phyloP scores from a whole-genome alignment of 2,329 filamentous ascomycete species.

The Boeremia exigua region DNA sequence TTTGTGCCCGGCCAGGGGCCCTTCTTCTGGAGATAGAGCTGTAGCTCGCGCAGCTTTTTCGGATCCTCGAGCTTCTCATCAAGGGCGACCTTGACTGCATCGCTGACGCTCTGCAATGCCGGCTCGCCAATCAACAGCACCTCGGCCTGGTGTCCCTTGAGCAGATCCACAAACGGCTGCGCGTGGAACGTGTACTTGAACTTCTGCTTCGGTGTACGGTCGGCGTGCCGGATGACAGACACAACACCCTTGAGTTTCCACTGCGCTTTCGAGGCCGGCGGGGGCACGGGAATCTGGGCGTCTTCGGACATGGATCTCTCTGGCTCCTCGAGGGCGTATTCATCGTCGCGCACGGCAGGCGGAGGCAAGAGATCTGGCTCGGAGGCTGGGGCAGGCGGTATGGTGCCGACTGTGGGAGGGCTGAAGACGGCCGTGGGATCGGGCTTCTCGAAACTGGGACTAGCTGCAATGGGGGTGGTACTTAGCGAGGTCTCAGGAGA shows the following conservation, averaged over 20 bases:
- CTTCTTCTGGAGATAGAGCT: conserved; percentile 89
- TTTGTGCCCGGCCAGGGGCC: conserved; percentile 95
- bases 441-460: conserved; percentile 51
- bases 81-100: conserved; percentile 83
- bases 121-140: conserved; percentile 92
- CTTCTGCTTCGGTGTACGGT: conserved; percentile 97
- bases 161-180: conserved; percentile 89
- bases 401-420: conserved; percentile 18
- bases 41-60: conserved; percentile 82
- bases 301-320: conserved; percentile 43
- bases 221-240: conserved; percentile 92
- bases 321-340: conserved; percentile 27
- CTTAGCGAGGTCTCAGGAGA: conserved; percentile 55
- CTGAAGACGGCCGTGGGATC: conserved; percentile 28
- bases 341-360: conserved; percentile 34
- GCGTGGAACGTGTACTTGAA: conserved; percentile 99
- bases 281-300: conserved; percentile 48
- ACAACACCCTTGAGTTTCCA: conserved; percentile 99
- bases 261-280: conserved; percentile 77
- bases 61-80: conserved; percentile 81
- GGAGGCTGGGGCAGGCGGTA: conserved; percentile 31
- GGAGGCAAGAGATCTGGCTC: conserved; percentile 43
- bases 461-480: conserved; percentile 52
- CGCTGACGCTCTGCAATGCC: conserved; percentile 84
- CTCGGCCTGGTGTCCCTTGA: conserved; percentile 95